These are phyloP conservation scores for Aspergillus fischeri DNA, from an alignment of 2,329 filamentous ascomycete genomes.

Conservation along the genomic window DNA sequence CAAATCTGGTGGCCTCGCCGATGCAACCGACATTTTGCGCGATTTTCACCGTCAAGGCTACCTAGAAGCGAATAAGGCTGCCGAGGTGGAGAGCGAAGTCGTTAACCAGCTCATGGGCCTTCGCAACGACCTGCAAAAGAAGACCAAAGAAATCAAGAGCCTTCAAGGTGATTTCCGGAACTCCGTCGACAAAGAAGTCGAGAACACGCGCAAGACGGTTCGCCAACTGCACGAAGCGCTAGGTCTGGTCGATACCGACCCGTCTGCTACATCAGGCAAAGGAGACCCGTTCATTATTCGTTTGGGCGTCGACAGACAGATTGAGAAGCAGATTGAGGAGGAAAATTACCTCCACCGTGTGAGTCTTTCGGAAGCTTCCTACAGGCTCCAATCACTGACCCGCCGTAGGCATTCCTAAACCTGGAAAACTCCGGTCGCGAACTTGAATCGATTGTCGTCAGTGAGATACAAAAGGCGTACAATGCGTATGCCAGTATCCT, in stretches of 20 bases:
- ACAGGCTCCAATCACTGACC: background rate
- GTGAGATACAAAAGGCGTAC: conserved; percentile 97
- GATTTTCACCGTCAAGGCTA: conserved; percentile 79
- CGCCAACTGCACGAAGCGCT: conserved; percentile 76
- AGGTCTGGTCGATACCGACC: conserved; percentile 73
- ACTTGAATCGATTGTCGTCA: conserved; percentile 91
- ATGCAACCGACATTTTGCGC: conserved; percentile 75
- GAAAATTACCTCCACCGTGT: conserved; percentile 95
- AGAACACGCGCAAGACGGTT: conserved; percentile 73
- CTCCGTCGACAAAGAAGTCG: conserved; percentile 91
- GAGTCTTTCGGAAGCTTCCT: conserved; percentile 9
- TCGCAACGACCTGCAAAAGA: conserved; percentile 83
- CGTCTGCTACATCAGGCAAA: conserved; percentile 71
- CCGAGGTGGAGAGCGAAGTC: conserved; percentile 86
- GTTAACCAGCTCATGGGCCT: conserved; percentile 81
- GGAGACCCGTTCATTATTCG: conserved; percentile 88
- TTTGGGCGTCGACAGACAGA: conserved; percentile 78
- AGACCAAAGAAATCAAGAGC: conserved; percentile 97
- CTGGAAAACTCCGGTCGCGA: conserved; percentile 91
- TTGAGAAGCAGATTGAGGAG: conserved; percentile 90
- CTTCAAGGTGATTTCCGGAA: conserved; percentile 96
- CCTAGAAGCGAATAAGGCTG: conserved; percentile 78
- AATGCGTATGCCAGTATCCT: conserved; percentile 89
- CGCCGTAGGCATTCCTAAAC: conserved; percentile 77
- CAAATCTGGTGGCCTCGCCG: conserved; percentile 75